Base-by-base conservation (phyloP, 73 alveolate genomes). In the Durusdinium trenchii region DNA sequence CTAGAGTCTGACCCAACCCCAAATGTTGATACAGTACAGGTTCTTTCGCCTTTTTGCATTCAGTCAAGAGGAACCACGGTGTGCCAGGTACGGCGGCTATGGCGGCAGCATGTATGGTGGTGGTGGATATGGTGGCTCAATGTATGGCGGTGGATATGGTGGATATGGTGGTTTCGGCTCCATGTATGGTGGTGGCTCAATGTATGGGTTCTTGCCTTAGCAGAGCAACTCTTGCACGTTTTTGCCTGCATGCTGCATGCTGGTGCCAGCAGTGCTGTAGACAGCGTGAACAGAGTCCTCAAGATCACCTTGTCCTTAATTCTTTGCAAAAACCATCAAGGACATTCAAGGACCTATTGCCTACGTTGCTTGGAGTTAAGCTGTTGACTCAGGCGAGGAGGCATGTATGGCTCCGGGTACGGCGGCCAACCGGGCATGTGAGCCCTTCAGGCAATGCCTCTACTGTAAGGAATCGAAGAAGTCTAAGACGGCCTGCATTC, bases 131-230 rank as follows among this genome's bases (percentile, higher is more conserved):
- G 96, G 96, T 4, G 83, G 96, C 86, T 90, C 50, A 47, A 40
- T n/a, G 50, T 28, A n/a, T 32, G 28, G 47, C 42, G 95, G 95
- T 45, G 96, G 92, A 5, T 81, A 43, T 35, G 92, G 96, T 42
- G 76, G 96, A 69, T 90, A 90, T n/a, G 96, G 95, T 38, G 95
- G 96, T 6, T 64, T 90, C 86, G 86, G 96, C 86, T 90, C 96
- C 42, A 90, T 90, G 96, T 90, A 90, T 47, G 96, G 96, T 47
- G 96, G 86, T 40, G 46, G 86, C 47, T 75, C 86, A 40, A 60
- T 60, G 91, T 81, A 81, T 48, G 91, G 91, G 91, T 81, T n/a
- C 71, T 14, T 7, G 16, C 69, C 91, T 48, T 48, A 35, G 91
- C 35, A 38, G n/a, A n/a, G n/a, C n/a, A n/a, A n/a, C 26, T 57